Evolutionary conservation across 495 filamentous ascomycete genomes (phyloP).

Genomic region (Tuber magnatum): DNA sequence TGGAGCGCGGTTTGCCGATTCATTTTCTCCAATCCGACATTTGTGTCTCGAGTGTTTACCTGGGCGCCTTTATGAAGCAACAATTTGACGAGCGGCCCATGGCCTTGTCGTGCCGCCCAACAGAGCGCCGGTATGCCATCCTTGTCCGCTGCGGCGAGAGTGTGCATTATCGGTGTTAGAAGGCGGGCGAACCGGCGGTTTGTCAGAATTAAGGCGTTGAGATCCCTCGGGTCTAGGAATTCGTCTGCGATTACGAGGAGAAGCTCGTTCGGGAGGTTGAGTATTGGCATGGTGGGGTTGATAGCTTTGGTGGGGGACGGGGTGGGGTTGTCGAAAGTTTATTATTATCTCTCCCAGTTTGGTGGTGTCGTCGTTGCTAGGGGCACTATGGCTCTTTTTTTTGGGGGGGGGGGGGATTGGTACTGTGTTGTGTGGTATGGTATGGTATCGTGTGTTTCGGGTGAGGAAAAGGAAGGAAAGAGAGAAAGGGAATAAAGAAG

Average conservation of each 20-base stretch:
- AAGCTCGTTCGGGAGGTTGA: conserved; percentile 26
- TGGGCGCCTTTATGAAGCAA: neutral
- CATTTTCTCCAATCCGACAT: neutral
- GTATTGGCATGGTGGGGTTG: conserved; percentile 12
- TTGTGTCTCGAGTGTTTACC: neutral
- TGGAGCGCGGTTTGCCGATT: conserved; percentile 2
- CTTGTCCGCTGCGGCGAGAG: conserved; percentile 8
- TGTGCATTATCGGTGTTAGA: conserved; percentile 10
- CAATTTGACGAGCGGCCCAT: neutral
- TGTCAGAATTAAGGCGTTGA: conserved; percentile 15
- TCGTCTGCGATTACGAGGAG: conserved; percentile 17
- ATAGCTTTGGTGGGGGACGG: neutral
- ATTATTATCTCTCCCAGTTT: conserved; percentile 4
- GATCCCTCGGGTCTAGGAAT: conserved; percentile 8
- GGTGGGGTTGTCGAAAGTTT: neutral
- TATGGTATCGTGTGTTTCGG: neutral
- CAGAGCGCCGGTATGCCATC: conserved; percentile 5
- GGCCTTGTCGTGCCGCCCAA: conserved; percentile 10
- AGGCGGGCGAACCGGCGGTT: conserved; percentile 16
- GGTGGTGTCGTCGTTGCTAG: conserved; percentile 2
- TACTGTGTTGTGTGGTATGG: neutral
- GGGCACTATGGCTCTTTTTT: neutral
- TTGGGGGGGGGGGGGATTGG: neutral
- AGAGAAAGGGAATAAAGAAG: neutral
- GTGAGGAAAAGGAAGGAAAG: neutral